Percentiles rank a stretch among this genome's conserved stretches.
Conservation (phyloP, 257 asterid species). For the Nicotiana benthamiana region DNA sequence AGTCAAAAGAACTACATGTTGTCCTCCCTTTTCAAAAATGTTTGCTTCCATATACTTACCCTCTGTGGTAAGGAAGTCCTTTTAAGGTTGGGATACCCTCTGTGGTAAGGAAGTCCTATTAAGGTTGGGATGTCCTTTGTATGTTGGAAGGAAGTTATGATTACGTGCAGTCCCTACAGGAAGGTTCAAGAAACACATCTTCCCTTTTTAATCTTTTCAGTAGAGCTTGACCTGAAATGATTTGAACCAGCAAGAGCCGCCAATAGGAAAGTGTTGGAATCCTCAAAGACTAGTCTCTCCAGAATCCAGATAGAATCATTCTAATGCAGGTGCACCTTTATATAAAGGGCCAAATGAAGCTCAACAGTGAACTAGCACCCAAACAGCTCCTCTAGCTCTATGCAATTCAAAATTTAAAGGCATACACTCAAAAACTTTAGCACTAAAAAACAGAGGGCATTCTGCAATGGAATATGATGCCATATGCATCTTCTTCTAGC, state of each 20-base stretch:
- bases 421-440: background rate
- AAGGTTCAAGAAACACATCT: background rate
- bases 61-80: background rate
- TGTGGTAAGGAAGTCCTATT: background rate
- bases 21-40: background rate
- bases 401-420: background rate
- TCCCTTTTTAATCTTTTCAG: background rate
- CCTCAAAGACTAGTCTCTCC: background rate
- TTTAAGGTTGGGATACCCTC: background rate
- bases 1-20: background rate
- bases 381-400: background rate
- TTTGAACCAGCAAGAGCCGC: background rate
- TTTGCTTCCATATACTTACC: background rate
- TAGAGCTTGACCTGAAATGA: background rate
- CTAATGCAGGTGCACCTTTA: background rate
- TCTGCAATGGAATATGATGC: background rate
- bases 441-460: background rate
- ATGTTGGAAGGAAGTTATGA: background rate
- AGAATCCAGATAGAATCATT: background rate
- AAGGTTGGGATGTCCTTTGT: background rate
- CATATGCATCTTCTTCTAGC: background rate
- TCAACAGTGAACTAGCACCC: background rate
- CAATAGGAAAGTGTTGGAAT: background rate
- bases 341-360: background rate
- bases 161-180: background rate